Evolutionary conservation across 2,329 filamentous ascomycete species (phyloP).

Genomic region (Arthrobotrys sphaeroides): DNA sequence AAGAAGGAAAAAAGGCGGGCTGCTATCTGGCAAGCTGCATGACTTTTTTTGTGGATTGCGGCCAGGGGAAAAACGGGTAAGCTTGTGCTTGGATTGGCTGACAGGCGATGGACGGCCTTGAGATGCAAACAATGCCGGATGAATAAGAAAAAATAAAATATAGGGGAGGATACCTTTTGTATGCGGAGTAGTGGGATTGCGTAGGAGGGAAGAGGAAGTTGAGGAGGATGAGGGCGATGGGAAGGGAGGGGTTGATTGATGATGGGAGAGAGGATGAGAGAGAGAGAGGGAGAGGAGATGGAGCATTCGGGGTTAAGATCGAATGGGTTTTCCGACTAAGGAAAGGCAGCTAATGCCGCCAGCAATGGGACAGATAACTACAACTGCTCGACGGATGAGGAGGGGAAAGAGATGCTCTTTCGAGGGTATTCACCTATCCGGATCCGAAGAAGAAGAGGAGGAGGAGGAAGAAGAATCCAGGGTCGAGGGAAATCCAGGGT

Average conservation of each 20-base stretch:
- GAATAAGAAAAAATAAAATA: constrained; percentile 19
- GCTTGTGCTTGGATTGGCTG: constrained; percentile 29
- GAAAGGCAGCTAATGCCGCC: neutral
- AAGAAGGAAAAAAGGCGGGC: constrained; percentile 6
- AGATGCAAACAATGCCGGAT: constrained; percentile 10
- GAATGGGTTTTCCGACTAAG: neutral
- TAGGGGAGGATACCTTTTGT: neutral
- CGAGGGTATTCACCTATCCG: constrained; percentile 40
- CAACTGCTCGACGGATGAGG: neutral
- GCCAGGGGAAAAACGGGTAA: constrained; percentile 13
- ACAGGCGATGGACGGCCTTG: constrained; percentile 13
- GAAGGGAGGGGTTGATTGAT: constrained; percentile 18
- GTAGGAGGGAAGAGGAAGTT: neutral
- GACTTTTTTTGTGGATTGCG: constrained; percentile 2
- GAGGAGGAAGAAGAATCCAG: neutral
- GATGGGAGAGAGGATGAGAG: too few relatives aligned
- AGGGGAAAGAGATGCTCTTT: constrained; percentile 48
- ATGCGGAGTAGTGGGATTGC: neutral
- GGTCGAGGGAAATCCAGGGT: neutral
- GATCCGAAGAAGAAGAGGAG: constrained; percentile 24
- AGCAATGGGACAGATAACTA: neutral
- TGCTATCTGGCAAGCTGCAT: constrained; percentile 38
- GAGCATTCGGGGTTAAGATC: too few relatives aligned
- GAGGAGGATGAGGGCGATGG: neutral
- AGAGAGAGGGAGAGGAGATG: too few relatives aligned